Base-by-base conservation (phyloP, 2,329 filamentous ascomycete species). In the Xylaria sp. region DNA sequence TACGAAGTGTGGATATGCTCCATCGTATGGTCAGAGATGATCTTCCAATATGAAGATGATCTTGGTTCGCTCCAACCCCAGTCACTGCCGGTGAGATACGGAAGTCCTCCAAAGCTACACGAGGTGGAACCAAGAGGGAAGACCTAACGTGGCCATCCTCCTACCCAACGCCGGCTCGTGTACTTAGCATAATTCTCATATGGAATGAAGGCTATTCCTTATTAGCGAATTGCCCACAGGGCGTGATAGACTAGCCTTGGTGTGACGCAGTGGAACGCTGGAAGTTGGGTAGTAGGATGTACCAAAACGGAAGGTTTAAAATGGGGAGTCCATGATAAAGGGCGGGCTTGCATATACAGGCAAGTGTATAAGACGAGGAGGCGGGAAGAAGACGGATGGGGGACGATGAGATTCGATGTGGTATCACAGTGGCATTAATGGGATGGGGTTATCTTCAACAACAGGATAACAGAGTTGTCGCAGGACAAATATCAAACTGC, bases 141-240 rank as follows among this genome's bases (percentile, higher is more conserved):
- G 48, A 55, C 16, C 37, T 48, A 64, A 55, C 37, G 60, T 62
- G 60, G 60, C 51, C 21, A 23, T 51, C 40, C 37, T 48, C 18
- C 21, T 40, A 12, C 37, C 6, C 27, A 16, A 32, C 6, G 29
- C 12, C 18, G 29, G 18, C 3, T 51, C 44, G 13, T 48, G 35
- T 21, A 65, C 55, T 50, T 57, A 23, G 32, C 29, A 35, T 54
- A 13, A 40, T 21, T 58, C 21, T 9, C 25, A 16, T 58, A 8
- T 57, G 6, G 23, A 40, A n/a, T 35, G 12, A 35, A 35, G 21
- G 9, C 9, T 27, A 18, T 23, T 53, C 12, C 27, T 48, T 23
- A 12, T 59, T 18, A 40, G 47, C 27, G 12, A 61, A 25, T 27
- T 44, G 18, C 35, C 35, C 23, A 27, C 37, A 18, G 55, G 16